Evolutionary conservation across 306 rosid species (phyloP).

Genomic region (Rosa lucieae): DNA sequence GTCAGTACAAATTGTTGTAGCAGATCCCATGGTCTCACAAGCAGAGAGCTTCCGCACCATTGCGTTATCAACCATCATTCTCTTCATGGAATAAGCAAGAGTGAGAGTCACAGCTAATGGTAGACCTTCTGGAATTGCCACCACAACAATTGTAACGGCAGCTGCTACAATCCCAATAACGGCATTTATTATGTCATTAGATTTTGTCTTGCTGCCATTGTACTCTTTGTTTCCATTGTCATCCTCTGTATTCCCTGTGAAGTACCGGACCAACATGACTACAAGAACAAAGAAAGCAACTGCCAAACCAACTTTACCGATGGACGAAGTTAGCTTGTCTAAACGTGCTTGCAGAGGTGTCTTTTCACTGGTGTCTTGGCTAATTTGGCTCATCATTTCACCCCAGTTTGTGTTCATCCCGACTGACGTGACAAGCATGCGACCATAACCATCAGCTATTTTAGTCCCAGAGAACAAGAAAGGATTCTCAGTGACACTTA

Average conservation of each 20-base stretch:
- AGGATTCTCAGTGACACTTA: slow-evolving; percentile 23
- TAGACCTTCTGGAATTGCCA: slow-evolving; percentile 55
- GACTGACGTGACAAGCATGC: slow-evolving; percentile 49
- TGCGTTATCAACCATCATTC: slow-evolving; percentile 51
- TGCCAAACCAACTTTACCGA: slow-evolving; percentile 43
- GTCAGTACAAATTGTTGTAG: slow-evolving; percentile 51
- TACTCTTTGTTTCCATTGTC: slow-evolving; percentile 39
- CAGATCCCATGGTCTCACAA: slow-evolving; percentile 60
- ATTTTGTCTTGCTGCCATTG: slow-evolving; percentile 31
- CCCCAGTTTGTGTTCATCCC: slow-evolving; percentile 54
- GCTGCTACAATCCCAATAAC: slow-evolving; percentile 38
- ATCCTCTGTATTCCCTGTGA: slow-evolving; percentile 43
- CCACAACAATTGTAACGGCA: slow-evolving; percentile 47
- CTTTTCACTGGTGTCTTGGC: slow-evolving; percentile 20
- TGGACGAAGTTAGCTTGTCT: slow-evolving; percentile 40
- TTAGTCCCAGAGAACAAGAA: slow-evolving; percentile 47
- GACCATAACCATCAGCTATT: slow-evolving; percentile 43
- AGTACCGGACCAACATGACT: slow-evolving; percentile 41
- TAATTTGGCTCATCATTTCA: slow-evolving; percentile 48
- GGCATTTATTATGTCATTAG: slow-evolving; percentile 33
- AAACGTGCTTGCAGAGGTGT: slow-evolving; percentile 45
- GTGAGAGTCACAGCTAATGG: slow-evolving; percentile 49
- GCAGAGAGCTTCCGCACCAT: slow-evolving; percentile 57
- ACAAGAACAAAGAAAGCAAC: slow-evolving; percentile 46
- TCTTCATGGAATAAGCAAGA: slow-evolving; percentile 53